Evolutionary conservation across 768 basidiomycete species (phyloP).

Genomic region (Tulasnella sp.): DNA sequence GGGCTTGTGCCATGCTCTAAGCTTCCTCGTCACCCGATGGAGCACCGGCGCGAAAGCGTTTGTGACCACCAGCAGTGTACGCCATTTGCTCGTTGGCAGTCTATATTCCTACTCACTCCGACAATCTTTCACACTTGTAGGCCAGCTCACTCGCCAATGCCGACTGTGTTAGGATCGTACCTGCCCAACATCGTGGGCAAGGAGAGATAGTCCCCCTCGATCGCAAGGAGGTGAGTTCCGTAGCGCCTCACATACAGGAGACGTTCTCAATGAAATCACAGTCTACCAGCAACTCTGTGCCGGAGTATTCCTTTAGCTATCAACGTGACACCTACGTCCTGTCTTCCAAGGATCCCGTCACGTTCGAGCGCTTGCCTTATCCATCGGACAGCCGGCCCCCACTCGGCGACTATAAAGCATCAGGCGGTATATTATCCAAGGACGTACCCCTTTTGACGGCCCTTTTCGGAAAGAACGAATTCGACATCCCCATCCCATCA

Average conservation of each 20-base stretch:
- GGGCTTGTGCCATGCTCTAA: slow-evolving; percentile 81
- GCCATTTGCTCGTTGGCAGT: slow-evolving; percentile 19
- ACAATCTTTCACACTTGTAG: slow-evolving; percentile 29
- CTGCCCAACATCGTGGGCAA: slow-evolving; percentile 70
- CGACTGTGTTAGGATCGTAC: slow-evolving; percentile 72
- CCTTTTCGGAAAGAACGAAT: slow-evolving; percentile 88
- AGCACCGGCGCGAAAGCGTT: slow-evolving; percentile 67
- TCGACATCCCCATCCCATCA: slow-evolving; percentile 93
- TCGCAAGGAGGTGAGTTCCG: slow-evolving; percentile 41
- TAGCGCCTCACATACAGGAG: background rate
- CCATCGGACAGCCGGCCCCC: slow-evolving; percentile 67
- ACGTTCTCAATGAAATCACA: slow-evolving; percentile 15
- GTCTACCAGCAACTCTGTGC: slow-evolving; percentile 39
- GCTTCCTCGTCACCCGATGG: slow-evolving; percentile 89
- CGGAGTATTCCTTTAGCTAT: slow-evolving; percentile 80
- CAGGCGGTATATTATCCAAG: slow-evolving; percentile 43
- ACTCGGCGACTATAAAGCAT: slow-evolving; percentile 50
- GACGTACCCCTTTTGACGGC: slow-evolving; percentile 46
- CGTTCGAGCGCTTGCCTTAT: slow-evolving; percentile 79
- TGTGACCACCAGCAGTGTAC: slow-evolving; percentile 70
- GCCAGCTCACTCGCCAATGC: slow-evolving; percentile 63
- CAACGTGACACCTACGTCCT: slow-evolving; percentile 89
- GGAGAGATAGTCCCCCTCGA: slow-evolving; percentile 79
- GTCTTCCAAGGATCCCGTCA: slow-evolving; percentile 43
- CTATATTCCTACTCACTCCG: background rate